phyloP scores from a whole-genome alignment of 805 yeast species.

The Saccharomyces cerevisiae region DNA sequence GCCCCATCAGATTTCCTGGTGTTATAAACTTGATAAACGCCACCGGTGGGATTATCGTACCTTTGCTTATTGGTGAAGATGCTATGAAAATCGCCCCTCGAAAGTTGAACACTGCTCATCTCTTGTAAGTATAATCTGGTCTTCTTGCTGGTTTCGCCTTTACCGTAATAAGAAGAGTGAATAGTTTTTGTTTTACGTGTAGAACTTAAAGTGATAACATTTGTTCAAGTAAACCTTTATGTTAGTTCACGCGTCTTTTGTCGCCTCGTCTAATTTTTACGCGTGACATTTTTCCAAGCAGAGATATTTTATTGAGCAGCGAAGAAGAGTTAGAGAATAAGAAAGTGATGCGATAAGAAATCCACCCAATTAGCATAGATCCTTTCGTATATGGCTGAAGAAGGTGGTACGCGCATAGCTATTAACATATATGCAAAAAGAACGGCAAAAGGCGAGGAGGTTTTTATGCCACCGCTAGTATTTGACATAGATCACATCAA shows the following conservation, averaged over 20 bases:
- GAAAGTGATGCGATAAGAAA: background rate
- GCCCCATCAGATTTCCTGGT: constrained; percentile 27
- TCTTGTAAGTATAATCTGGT: background rate
- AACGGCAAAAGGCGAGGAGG: background rate
- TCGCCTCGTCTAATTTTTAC: background rate
- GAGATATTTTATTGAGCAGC: background rate
- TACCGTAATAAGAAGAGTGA: background rate
- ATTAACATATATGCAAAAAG: background rate
- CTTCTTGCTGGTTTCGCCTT: background rate
- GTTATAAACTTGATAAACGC: constrained; percentile 28
- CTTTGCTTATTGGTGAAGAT: constrained; percentile 26
- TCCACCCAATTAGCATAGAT: background rate
- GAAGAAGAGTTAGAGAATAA: background rate
- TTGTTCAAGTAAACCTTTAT: background rate
- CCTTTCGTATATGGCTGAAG: background rate
- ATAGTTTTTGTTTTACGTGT: background rate
- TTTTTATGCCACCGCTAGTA: constrained; percentile 40
- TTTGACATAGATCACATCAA: constrained; percentile 51
- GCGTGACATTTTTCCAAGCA: background rate
- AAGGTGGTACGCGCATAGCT: background rate
- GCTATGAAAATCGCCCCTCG: constrained; percentile 23
- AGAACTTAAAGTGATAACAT: background rate
- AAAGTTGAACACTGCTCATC: constrained; percentile 17
- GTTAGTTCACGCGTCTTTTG: background rate
- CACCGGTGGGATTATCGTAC: constrained; percentile 25